A percentile compares a stretch with the other conserved stretches of the same genome.
phyloP scores from a whole-genome alignment of 345 rosid species.

The Schrenkiella parvula region DNA sequence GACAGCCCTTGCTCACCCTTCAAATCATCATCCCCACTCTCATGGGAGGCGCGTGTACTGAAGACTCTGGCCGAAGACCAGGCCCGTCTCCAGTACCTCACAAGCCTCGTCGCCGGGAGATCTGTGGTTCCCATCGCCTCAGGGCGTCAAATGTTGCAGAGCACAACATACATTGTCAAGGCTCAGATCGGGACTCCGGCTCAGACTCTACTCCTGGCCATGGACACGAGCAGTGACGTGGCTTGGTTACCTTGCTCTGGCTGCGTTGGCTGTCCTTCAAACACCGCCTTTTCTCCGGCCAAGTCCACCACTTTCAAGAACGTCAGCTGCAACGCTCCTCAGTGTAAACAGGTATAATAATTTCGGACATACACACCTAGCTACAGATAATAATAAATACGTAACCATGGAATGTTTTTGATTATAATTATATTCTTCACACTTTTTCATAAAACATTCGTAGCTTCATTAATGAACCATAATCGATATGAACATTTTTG shows the following conservation, averaged over 20 bases:
- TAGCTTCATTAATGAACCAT: slow-evolving; percentile 12
- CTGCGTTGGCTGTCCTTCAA: slow-evolving; percentile 72
- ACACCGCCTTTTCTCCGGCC: slow-evolving; percentile 39
- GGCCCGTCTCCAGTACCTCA: slow-evolving; percentile 59
- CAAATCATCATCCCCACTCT: slow-evolving; percentile 50
- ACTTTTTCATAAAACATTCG: not conserved
- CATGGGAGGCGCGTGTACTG: slow-evolving; percentile 81
- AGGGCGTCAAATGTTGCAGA: slow-evolving; percentile 73
- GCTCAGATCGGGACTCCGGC: slow-evolving; percentile 75
- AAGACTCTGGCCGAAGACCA: slow-evolving; percentile 66
- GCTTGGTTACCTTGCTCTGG: slow-evolving; percentile 85
- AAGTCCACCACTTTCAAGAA: slow-evolving; percentile 61
- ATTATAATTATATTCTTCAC: not conserved
- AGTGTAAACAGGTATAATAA: slow-evolving; percentile 67
- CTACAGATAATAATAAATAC: not conserved
- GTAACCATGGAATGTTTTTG: slow-evolving; percentile 25
- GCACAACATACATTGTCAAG: slow-evolving; percentile 72
- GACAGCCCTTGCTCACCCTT: slow-evolving; percentile 84
- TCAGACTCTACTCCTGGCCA: slow-evolving; percentile 72
- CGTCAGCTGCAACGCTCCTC: slow-evolving; percentile 55
- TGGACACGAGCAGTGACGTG: slow-evolving; percentile 87
- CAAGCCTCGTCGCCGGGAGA: slow-evolving; percentile 61
- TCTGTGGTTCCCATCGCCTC: slow-evolving; percentile 85
- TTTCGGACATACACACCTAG: not conserved
- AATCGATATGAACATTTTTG: not conserved